Evolutionary conservation across 768 basidiomycete species (phyloP).

Genomic region (Mycena galopus): DNA sequence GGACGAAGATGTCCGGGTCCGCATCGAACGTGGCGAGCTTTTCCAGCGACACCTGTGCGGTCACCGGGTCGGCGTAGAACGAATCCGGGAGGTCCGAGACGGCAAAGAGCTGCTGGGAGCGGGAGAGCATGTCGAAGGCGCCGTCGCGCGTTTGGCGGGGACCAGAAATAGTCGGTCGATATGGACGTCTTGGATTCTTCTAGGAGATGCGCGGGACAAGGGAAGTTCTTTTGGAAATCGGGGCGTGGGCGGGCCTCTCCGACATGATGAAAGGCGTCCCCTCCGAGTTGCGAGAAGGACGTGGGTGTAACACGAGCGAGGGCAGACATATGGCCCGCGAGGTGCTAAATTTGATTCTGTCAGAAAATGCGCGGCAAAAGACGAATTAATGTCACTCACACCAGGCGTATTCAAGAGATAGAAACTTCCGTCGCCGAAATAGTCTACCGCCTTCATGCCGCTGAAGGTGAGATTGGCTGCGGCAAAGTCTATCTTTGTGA

Average conservation of each 20-base stretch:
- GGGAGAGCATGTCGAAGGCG: slow-evolving; percentile 29
- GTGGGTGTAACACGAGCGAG: slow-evolving; percentile 33
- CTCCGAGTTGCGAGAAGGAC: slow-evolving; percentile 31
- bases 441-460: slow-evolving; percentile 31
- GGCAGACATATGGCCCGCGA: slow-evolving; percentile 17
- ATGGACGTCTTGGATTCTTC: slow-evolving; percentile 15
- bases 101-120: slow-evolving; percentile 18
- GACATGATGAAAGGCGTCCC: slow-evolving; percentile 32
- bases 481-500: slow-evolving; percentile 27
- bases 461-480: slow-evolving; percentile 21
- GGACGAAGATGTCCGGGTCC: slow-evolving; percentile 31
- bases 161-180: slow-evolving; percentile 32
- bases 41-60: slow-evolving; percentile 21
- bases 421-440: no score
- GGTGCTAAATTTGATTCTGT: slow-evolving; percentile 7
- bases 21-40: slow-evolving; percentile 34
- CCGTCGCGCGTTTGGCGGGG: slow-evolving; percentile 6
- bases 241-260: slow-evolving; percentile 30
- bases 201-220: slow-evolving; percentile 32
- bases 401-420: slow-evolving; percentile 36
- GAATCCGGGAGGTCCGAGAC: slow-evolving; percentile 22
- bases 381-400: slow-evolving; percentile 5
- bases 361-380: not conserved
- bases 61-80: slow-evolving; percentile 21
- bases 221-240: slow-evolving; percentile 26